Base-by-base conservation (phyloP, 805 yeast species). In the Starmerella khaoyaiensis region DNA sequence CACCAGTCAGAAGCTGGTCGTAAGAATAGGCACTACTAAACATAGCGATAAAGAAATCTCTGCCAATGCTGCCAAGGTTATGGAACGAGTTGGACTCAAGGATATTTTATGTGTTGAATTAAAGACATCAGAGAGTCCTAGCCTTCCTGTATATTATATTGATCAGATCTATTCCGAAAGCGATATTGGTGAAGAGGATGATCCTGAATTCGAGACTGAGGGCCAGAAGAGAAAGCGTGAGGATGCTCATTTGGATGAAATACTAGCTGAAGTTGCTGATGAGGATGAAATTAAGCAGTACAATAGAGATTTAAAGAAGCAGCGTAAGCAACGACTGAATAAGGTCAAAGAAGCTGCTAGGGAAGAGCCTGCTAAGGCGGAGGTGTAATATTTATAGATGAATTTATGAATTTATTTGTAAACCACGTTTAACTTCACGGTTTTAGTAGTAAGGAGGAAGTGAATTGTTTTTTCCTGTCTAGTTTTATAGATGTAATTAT, bases 191-290 rank as follows among this genome's bases (percentile, higher is more conserved):
- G 49, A 54, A 31, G 62, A 60, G 10, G 55, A 63, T 34, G 60
- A 60, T 21, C 63, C 58, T 33, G 60, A 45, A 29, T 47, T 37
- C 38, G 54, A 54, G 55, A 42, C 49, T 16, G 50, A 48, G 35
- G 45, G 46, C 36, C 44, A 35, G 38, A 49, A 53, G 36, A 52
- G 53, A 33, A 47, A 52, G 44, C 44, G 52, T 33, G 53, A 46
- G 33, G 57, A 49, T 21, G 49, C 44, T 14, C 56, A 53, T 19
- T 79, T 79, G 57, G 93, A 80, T 48, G 71, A 71, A 54, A 83
- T 83, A 28, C 71, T 86, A 62, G 68, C 81, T 53, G 94, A 86
- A 64, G 80, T 84, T 48, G 78, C 79, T 39, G 78, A 76, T 49
- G 84, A 80, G 45, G 76, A 72, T 17, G 86, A 74, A 40, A 61